Conservation (phyloP, 2,329 filamentous ascomycete species). For the Talaromyces sp. region DNA sequence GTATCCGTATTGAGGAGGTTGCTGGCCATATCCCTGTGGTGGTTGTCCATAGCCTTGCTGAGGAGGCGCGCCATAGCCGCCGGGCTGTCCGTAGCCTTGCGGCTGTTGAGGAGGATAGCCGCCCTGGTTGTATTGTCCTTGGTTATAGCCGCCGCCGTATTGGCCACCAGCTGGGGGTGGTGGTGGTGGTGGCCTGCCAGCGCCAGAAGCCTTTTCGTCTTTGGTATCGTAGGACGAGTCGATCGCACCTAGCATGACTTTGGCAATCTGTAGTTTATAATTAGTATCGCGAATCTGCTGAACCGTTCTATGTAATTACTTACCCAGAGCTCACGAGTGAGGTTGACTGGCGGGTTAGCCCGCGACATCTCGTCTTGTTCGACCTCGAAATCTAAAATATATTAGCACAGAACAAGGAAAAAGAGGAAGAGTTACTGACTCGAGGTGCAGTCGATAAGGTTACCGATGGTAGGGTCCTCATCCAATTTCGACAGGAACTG, state of each 20-base stretch:
- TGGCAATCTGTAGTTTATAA: constrained; percentile 50
- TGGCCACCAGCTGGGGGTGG: constrained; percentile 24
- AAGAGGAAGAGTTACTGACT: constrained; percentile 44
- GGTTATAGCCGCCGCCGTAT: constrained; percentile 29
- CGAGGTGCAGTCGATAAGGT: constrained; percentile 62
- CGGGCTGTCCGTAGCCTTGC: constrained; percentile 18
- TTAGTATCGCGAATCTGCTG: too few relatives aligned
- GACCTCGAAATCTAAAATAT: constrained; percentile 55
- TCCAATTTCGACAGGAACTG: constrained; percentile 62
- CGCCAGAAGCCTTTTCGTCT: constrained; percentile 52
- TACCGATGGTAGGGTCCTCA: constrained; percentile 56
- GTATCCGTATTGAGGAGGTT: constrained; percentile 5
- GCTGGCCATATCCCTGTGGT: constrained; percentile 5
- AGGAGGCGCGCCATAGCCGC: constrained; percentile 15
- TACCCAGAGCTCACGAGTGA: constrained; percentile 61
- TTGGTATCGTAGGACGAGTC: constrained; percentile 61
- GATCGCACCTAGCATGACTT: constrained; percentile 63
- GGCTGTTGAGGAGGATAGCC: constrained; percentile 13
- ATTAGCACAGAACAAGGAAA: neutral
- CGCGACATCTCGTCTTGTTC: constrained; percentile 62
- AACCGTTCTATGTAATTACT: constrained; percentile 12
- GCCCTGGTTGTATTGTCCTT: constrained; percentile 15
- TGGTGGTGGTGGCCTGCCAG: constrained; percentile 22
- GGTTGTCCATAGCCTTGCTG: constrained; percentile 19
- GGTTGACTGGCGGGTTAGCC: constrained; percentile 55